phyloP scores from a whole-genome alignment of 768 basidiomycete species.

The Austroboletus eburneus region DNA sequence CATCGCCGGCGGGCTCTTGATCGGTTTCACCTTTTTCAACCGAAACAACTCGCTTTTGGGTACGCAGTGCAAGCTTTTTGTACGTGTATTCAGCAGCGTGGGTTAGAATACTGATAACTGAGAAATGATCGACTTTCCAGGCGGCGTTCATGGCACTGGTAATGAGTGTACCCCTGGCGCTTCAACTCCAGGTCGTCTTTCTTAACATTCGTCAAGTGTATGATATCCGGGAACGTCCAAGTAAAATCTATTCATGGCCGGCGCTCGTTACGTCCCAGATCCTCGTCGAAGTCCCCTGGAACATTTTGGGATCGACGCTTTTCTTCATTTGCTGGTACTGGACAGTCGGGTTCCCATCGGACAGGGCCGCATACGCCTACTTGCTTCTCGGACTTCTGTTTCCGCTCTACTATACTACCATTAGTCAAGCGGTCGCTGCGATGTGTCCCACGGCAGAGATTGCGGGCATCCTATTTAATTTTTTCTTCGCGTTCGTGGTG shows the following conservation, averaged over 20 bases:
- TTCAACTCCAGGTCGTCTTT: slow-evolving; percentile 62
- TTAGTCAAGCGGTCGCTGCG: slow-evolving; percentile 57
- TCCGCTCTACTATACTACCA: slow-evolving; percentile 58
- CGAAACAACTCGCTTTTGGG: slow-evolving; percentile 51
- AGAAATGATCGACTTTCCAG: too few relatives aligned
- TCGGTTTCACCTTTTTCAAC: slow-evolving; percentile 61
- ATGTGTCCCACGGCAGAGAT: slow-evolving; percentile 60
- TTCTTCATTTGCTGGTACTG: slow-evolving; percentile 70
- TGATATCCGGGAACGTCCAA: slow-evolving; percentile 62
- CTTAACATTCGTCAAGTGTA: slow-evolving; percentile 55
- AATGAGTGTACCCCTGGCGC: slow-evolving; percentile 47
- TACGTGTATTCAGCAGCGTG: slow-evolving; percentile 34
- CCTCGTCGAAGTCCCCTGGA: slow-evolving; percentile 58
- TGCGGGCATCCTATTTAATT: slow-evolving; percentile 53
- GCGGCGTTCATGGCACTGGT: slow-evolving; percentile 56
- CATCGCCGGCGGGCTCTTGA: slow-evolving; percentile 50
- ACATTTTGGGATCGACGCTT: slow-evolving; percentile 51
- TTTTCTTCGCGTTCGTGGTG: slow-evolving; percentile 58
- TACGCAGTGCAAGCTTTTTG: slow-evolving; percentile 64
- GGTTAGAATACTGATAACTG: background rate
- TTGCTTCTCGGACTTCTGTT: slow-evolving; percentile 51
- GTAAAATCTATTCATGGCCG: slow-evolving; percentile 63
- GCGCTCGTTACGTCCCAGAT: slow-evolving; percentile 53
- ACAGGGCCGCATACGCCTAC: slow-evolving; percentile 57
- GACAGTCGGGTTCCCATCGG: slow-evolving; percentile 56